Conservation (phyloP, 148 eudicot genomes). For the Diospyros kaki region DNA sequence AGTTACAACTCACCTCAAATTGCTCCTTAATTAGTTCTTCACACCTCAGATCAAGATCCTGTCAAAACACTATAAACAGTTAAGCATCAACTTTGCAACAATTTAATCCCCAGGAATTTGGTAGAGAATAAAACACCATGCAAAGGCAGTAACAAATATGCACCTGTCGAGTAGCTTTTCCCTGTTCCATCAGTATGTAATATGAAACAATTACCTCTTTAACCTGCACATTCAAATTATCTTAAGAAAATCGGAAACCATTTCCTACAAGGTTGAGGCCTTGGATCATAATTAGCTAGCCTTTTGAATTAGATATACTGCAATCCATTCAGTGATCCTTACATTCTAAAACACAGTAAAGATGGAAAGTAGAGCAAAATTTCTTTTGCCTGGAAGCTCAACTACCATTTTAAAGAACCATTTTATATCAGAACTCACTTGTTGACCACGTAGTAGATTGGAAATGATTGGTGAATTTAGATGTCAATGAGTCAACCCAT, state of each 20-base stretch:
- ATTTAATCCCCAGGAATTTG: not conserved
- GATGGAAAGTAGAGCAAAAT: not conserved
- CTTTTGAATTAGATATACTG: not conserved
- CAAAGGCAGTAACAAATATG: not conserved
- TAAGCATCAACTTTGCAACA: not conserved
- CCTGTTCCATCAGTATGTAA: constrained; percentile 94
- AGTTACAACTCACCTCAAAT: constrained; percentile 77
- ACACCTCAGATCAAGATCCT: constrained; percentile 88
- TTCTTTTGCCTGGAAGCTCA: not conserved
- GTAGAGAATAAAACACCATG: not conserved
- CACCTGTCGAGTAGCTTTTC: constrained; percentile 86
- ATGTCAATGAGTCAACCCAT: no score
- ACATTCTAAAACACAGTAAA: not conserved
- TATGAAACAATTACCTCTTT: constrained; percentile 87
- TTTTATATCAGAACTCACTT: no score
- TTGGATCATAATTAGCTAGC: not conserved
- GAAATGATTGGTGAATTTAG: no score
- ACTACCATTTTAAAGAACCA: not conserved
- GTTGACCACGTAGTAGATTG: no score
- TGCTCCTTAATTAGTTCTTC: constrained; percentile 86
- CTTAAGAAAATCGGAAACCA: not conserved
- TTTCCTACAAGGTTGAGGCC: not conserved
- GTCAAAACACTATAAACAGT: constrained; percentile 12
- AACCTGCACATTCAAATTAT: constrained; percentile 45
- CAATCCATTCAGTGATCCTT: not conserved